Evolutionary conservation across 345 rosid genomes (phyloP), one percentile per base, ranked within the genome.

Genomic region (Anastatica hierochuntica): DNA sequence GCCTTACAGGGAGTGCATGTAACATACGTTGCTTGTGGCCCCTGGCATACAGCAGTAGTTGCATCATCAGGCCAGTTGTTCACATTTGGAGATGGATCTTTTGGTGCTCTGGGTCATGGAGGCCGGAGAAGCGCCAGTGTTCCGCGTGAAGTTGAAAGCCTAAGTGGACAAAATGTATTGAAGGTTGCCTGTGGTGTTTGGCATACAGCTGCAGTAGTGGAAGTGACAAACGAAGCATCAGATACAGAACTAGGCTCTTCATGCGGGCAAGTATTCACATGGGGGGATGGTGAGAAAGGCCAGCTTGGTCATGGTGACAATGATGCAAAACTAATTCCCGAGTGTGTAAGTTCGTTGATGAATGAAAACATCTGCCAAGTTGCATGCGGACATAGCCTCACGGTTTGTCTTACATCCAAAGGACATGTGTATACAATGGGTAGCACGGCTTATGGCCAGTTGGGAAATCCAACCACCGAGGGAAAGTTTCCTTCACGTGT

Each of bases 251-350:
- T 77, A 43, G 86, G 95, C 77, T 88, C 97, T 11, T 81, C 88
- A 10, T 84, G 71, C 76, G 86, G 99, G 94, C 43, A 94, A 94
- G 71, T 94, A 34, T 94, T 88, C 69, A 94, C 95, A 6, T 94
- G 99, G 99, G 99, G 99, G 34, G 99, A 88, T 68, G 99, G 95
- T 61, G 99, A 94, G 74, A 94, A 94, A 64, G 77, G 76, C 52
- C 84, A 94, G 49, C 99, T 94, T 62, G 99, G 99, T 49, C 99
- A 88, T 60, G 90, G 97, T 60, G 90, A 94, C 78, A 94, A 83
- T 75, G 99, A 88, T 73, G 60, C 89, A 43, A 94, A 79, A 76
- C 82, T 85, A 49, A 94, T 76, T 63, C 99, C 99, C 64, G 85
- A 95, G 33, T 81, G 86, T 66, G 99, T 92, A 95, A 70, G 94